Percentiles rank a stretch among this genome's conserved stretches.
phyloP scores from a whole-genome alignment of 495 filamentous ascomycete species.

The Amniculicola lignicola region DNA sequence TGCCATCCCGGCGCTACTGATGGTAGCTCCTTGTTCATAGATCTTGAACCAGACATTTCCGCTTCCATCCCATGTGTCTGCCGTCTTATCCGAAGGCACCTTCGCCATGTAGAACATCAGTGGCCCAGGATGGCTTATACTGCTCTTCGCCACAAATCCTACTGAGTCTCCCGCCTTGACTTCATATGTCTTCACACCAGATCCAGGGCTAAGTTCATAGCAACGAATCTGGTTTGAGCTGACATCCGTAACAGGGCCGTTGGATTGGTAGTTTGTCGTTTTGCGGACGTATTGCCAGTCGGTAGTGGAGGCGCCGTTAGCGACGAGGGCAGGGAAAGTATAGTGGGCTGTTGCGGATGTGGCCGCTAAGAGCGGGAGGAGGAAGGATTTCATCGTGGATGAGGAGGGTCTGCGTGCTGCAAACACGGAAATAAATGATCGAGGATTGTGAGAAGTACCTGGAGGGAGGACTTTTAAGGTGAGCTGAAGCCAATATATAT shows the following conservation, averaged over 20 bases:
- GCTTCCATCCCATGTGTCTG: constrained; percentile 49
- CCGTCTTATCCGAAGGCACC: constrained; percentile 45
- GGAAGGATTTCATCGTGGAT: constrained; percentile 29
- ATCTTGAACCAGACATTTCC: constrained; percentile 56
- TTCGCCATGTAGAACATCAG: constrained; percentile 55
- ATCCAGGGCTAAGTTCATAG: constrained; percentile 42
- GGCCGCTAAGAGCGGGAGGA: constrained; percentile 6
- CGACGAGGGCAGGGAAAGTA: constrained; percentile 28
- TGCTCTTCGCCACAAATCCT: constrained; percentile 46
- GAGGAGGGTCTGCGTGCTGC: not conserved
- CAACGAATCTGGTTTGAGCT: constrained; percentile 49
- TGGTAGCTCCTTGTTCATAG: constrained; percentile 26
- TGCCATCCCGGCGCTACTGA: constrained; percentile 35
- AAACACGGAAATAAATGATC: not conserved
- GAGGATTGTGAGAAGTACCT: not conserved
- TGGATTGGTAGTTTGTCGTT: constrained; percentile 54
- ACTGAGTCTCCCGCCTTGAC: constrained; percentile 44
- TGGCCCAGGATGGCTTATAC: constrained; percentile 52
- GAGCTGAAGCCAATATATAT: not conserved
- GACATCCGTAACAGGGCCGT: constrained; percentile 53
- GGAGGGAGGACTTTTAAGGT: not conserved
- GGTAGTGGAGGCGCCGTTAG: constrained; percentile 9
- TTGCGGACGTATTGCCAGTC: constrained; percentile 53
- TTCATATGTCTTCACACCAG: not conserved
- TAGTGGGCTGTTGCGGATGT: constrained; percentile 28